These are phyloP conservation scores for Dacryopinax primogenitus DNA, from an alignment of 768 basidiomycete genomes.

Conservation along the genomic window DNA sequence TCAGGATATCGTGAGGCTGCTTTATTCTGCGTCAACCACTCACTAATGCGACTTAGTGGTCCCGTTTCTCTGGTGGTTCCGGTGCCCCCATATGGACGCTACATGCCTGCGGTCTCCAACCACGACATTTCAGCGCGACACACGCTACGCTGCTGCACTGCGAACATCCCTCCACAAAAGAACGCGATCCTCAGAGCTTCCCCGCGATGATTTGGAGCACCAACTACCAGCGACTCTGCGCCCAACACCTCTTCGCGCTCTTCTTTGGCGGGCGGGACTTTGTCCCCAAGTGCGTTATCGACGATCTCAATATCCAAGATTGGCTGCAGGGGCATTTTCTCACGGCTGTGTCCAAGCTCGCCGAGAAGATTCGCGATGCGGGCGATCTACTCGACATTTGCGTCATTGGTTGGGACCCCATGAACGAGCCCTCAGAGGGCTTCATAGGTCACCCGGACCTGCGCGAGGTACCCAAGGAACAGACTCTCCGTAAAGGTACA, in stretches of 20 bases:
- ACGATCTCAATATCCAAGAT: constrained; percentile 84
- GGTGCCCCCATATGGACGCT: constrained; percentile 94
- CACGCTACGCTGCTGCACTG: constrained; percentile 76
- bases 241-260: constrained; percentile 83
- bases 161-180: constrained; percentile 60
- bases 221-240: constrained; percentile 79
- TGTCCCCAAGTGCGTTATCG: constrained; percentile 82
- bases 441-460: constrained; percentile 61
- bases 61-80: constrained; percentile 86
- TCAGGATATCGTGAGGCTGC: constrained; percentile 70
- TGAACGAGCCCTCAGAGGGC: constrained; percentile 92
- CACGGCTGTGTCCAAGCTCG: constrained; percentile 59
- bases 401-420: constrained; percentile 90
- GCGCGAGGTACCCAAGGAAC: constrained; percentile 45
- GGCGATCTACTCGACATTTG: constrained; percentile 71
- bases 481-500: constrained; percentile 75
- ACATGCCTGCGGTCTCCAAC: constrained; percentile 78
- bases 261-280: constrained; percentile 86
- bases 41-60: constrained; percentile 48
- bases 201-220: constrained; percentile 97
- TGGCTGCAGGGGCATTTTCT: constrained; percentile 70
- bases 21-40: background rate
- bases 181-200: constrained; percentile 54
- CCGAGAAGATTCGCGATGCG: constrained; percentile 59
- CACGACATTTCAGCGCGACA: constrained; percentile 70